Evolutionary conservation across 768 basidiomycete genomes (phyloP), one percentile per base, ranked within the genome.

Genomic region (Cystofilobasidium capitatum): DNA sequence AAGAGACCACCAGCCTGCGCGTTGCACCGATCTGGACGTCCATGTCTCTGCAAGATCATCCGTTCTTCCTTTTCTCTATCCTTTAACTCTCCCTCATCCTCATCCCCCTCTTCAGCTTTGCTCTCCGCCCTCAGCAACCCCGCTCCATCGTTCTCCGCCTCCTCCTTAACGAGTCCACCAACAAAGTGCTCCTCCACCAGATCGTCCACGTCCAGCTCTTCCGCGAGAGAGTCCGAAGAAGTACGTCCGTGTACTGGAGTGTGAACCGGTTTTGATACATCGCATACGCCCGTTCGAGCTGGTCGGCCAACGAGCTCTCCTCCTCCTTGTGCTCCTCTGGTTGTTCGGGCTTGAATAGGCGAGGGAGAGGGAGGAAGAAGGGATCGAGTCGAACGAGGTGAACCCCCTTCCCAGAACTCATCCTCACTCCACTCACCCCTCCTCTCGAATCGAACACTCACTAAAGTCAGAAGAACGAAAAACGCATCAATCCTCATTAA

Each of bases 21-120:
- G 22, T 37, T n/a, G 26, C 29, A 37, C 62, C 22, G 7, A 26
- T n/a, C 31, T 29, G 40, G 14, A 31, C 47, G 22, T 24, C 24
- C 3, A 37, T 58, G 31, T 1, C 37, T 6, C 45, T 51, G 8
- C 5, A 51, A 35, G 13, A 51, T 24, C 10, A 51, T 24, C 49
- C 17, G 17, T 37, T 63, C 47, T 35, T 51, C 47, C 22, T 51
- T 17, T 24, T 54, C 62, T 37, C n/a, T n/a, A n/a, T n/a, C n/a
- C n/a, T n/a, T n/a, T n/a, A n/a, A n/a, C n/a, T 63, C 62, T 10
- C 31, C 49, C 45, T 66, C 65, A 13, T 26, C 65, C 40, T 59
- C 65, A 16, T 44, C 51, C 1, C 39, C 63, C 20, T 57, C 63
- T 13, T 24, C 58, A 9, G 44, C 65, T 24, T 59, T 58, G 16